phyloP scores from a whole-genome alignment of 2,329 filamentous ascomycete species.

The Sclerotinia trifoliorum region DNA sequence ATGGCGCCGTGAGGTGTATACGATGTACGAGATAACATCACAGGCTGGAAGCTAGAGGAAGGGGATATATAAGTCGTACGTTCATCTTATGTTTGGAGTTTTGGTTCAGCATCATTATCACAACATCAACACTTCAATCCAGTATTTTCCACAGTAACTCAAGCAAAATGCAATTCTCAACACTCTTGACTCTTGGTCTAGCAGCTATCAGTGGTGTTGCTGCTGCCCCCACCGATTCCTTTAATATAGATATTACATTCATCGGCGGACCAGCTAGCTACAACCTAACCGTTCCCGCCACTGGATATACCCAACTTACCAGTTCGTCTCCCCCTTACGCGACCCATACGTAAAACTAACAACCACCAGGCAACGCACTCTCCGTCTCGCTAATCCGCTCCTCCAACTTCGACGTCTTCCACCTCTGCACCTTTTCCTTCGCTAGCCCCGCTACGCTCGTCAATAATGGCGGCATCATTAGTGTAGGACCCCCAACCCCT shows the following conservation, averaged over 20 bases:
- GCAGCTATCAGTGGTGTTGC: slow-evolving; percentile 7
- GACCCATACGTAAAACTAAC: neutral
- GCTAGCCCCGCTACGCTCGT: neutral
- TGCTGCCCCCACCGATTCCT: slow-evolving; percentile 10
- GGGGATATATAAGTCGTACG: neutral
- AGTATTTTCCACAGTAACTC: neutral
- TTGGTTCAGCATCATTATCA: neutral
- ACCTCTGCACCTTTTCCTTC: slow-evolving; percentile 8
- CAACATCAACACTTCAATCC: neutral
- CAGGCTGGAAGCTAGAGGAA: neutral
- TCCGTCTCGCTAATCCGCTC: slow-evolving; percentile 20
- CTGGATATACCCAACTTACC: slow-evolving; percentile 4
- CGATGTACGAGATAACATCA: neutral
- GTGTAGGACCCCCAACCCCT: slow-evolving; percentile 14
- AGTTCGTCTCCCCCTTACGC: neutral
- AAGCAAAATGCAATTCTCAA: slow-evolving; percentile 20
- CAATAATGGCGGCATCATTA: slow-evolving; percentile 16
- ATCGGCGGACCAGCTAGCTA: slow-evolving; percentile 15
- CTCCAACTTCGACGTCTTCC: slow-evolving; percentile 19
- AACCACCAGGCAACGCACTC: slow-evolving; percentile 1
- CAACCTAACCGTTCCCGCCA: slow-evolving; percentile 6
- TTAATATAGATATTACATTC: slow-evolving; percentile 5
- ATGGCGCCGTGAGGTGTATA: neutral
- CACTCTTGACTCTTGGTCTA: slow-evolving; percentile 5
- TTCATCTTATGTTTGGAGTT: neutral